Evolutionary conservation across 441 rosid genomes (phyloP), one percentile per base, ranked within the genome.

Genomic region (Gossypium schwendimanii): DNA sequence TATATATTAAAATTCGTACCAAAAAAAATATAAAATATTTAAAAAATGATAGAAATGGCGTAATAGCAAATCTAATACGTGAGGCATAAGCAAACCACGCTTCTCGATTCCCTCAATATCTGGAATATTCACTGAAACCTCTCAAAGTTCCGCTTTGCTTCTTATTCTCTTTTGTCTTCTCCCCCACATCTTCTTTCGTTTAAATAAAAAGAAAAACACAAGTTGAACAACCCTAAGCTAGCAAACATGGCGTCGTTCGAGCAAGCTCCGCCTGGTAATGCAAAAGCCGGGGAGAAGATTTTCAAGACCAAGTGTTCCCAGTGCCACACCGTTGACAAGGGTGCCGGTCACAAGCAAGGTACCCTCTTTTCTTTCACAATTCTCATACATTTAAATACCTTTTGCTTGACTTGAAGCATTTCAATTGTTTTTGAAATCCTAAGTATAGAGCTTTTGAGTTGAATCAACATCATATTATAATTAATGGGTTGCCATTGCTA

Each of bases 291-390:
- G 49, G 87, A 81, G 79, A 84, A 84, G 77, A 81, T 84, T 68
- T 84, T 84, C 79, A 81, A 69, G 78, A 84, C 73, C 59, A 84
- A 81, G 73, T 81, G 87, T 61, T 81, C 83, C 39, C 83, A 79
- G 81, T 84, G 87, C 79, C 87, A 84, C 79, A 81, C 87, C 54
- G 84, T 75, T 26, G 82, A 76, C 1, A 81, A 84, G 69, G 83
- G 82, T 66, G 84, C 85, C 17, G 85, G 83, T 68, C 83, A 84
- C 73, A 84, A 84, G 71, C 87, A 84, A 81, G 45, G 45, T 41
- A 41, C 45, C 45, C 12, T 41, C 3, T 41, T 41, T 41, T 41
- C 45, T 41, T 41, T 41, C 45, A 41, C 45, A 41, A 9, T 41
- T 70, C 45, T 20, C 62, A 36, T 70, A 20, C 36, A 70, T 54